phyloP scores from a whole-genome alignment of 202 grass and related monocot species.

The Saccharum hybrid region DNA sequence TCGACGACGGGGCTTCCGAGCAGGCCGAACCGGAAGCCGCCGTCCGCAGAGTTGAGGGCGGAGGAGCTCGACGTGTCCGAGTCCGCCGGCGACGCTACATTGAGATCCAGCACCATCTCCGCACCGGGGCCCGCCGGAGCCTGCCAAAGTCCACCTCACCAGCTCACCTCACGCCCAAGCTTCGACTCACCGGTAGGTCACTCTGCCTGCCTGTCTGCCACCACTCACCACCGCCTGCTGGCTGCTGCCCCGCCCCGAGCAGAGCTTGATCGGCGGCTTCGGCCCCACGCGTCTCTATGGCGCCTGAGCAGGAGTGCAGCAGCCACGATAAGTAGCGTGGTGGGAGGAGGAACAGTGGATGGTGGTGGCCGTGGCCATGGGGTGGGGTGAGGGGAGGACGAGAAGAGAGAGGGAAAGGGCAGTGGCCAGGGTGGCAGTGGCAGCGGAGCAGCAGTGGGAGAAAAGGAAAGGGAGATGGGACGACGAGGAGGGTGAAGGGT shows the following conservation, averaged over 20 bases:
- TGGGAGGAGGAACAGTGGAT: slow-evolving; percentile 21
- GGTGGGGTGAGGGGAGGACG: slow-evolving; percentile 18
- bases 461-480: slow-evolving; percentile 52
- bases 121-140: slow-evolving; percentile 4
- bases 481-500: slow-evolving; percentile 40
- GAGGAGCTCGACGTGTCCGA: slow-evolving; percentile 69
- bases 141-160: not conserved
- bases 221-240: not conserved
- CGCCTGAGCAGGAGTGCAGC: slow-evolving; percentile 19
- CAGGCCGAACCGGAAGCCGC: slow-evolving; percentile 45
- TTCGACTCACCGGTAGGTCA: not conserved
- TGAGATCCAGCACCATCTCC: slow-evolving; percentile 94
- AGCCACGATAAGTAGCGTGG: slow-evolving; percentile 16
- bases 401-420: not conserved
- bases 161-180: not conserved
- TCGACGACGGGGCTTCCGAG: slow-evolving; percentile 47
- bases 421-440: not conserved
- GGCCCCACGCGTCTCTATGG: slow-evolving; percentile 33
- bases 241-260: not conserved
- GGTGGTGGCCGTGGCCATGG: slow-evolving; percentile 38
- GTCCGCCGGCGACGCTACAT: slow-evolving; percentile 68
- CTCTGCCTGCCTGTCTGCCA: not conserved
- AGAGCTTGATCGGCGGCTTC: slow-evolving; percentile 21
- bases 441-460: slow-evolving; percentile 26
- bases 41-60: slow-evolving; percentile 53